These are phyloP conservation scores for Hylodesmum podocarpum DNA, from an alignment of 306 rosid genomes.

Conservation along the genomic window DNA sequence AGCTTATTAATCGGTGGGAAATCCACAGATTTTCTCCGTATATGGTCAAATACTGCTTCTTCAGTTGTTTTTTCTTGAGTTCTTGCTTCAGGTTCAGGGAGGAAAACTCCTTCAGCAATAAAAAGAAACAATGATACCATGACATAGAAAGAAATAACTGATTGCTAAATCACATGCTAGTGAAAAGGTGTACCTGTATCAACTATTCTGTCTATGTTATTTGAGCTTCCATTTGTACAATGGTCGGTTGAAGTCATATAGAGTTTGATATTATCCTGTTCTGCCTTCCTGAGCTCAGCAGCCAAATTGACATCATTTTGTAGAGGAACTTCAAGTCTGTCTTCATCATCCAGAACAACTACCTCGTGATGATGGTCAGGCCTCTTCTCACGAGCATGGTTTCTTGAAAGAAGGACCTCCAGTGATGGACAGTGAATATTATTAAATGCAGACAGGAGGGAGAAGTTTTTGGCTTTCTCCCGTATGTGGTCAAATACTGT, in stretches of 20 bases:
- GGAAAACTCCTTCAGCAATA: constrained; percentile 38
- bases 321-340: constrained; percentile 32
- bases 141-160: background rate
- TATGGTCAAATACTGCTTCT: constrained; percentile 64
- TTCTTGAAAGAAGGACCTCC: constrained; percentile 53
- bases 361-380: constrained; percentile 42
- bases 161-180: constrained; percentile 13
- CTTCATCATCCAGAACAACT: constrained; percentile 58
- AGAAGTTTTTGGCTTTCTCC: constrained; percentile 76
- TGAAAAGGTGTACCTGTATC: constrained; percentile 46
- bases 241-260: constrained; percentile 27
- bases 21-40: constrained; percentile 56
- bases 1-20: constrained; percentile 50
- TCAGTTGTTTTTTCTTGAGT: constrained; percentile 40
- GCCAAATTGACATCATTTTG: constrained; percentile 37
- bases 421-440: constrained; percentile 46
- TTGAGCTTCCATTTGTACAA: constrained; percentile 38
- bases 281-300: constrained; percentile 37
- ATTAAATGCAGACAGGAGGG: constrained; percentile 48
- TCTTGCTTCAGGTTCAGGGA: constrained; percentile 47
- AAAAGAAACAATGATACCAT: constrained; percentile 15
- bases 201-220: constrained; percentile 29
- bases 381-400: constrained; percentile 50
- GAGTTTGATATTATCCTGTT: constrained; percentile 18
- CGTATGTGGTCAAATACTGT: constrained; percentile 92